phyloP scores from a whole-genome alignment of 805 yeast genomes.

The Candida peoriensis region DNA sequence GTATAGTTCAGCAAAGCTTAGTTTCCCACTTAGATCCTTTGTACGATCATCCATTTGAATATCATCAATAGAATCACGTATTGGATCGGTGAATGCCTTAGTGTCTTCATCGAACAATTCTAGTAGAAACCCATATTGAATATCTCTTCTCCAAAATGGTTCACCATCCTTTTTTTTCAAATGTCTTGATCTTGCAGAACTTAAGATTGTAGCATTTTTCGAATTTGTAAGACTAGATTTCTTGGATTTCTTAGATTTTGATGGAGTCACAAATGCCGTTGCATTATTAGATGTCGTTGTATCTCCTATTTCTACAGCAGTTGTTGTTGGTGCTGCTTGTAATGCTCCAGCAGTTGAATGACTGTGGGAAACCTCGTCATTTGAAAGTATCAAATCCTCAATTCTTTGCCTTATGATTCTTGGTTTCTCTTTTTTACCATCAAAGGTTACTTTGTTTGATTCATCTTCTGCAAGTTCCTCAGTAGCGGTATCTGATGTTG shows the following conservation, averaged over 20 bases:
- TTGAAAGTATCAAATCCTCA: too few relatives aligned
- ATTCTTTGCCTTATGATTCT: too few relatives aligned
- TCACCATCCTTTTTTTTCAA: constrained; percentile 89
- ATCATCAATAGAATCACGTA: constrained; percentile 34
- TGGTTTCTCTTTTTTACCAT: too few relatives aligned
- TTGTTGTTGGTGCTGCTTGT: too few relatives aligned
- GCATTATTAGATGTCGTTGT: too few relatives aligned
- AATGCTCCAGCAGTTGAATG: too few relatives aligned
- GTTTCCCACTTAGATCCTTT: constrained; percentile 34
- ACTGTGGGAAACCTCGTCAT: too few relatives aligned
- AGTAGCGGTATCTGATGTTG: too few relatives aligned
- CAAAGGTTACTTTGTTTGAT: too few relatives aligned
- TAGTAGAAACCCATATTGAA: constrained; percentile 74
- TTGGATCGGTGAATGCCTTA: constrained; percentile 65
- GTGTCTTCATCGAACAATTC: constrained; percentile 58
- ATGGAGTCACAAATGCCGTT: too few relatives aligned
- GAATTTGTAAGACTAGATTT: constrained; percentile 11
- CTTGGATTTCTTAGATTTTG: constrained; percentile 8
- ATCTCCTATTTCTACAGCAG: too few relatives aligned
- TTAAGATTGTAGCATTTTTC: constrained; percentile 15
- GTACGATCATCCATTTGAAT: constrained; percentile 27
- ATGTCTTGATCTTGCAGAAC: constrained; percentile 42
- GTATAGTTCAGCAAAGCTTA: constrained; percentile 82
- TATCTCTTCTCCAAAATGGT: constrained; percentile 83
- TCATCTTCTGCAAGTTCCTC: too few relatives aligned